Percentiles rank a stretch among this genome's conserved stretches.
phyloP scores from a whole-genome alignment of 495 filamentous ascomycete genomes.

The Penicillium soppii region DNA sequence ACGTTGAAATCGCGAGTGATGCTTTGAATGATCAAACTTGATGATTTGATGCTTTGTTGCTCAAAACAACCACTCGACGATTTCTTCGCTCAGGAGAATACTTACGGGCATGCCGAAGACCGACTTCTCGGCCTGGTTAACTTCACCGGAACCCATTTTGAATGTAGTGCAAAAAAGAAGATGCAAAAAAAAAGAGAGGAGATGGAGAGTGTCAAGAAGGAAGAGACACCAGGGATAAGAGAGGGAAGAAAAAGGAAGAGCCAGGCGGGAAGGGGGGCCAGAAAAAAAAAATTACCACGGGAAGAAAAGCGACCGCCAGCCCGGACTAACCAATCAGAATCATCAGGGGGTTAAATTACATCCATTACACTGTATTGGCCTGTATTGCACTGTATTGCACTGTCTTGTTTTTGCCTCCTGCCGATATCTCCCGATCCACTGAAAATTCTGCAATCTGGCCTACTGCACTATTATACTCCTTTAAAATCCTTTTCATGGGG shows the following conservation, averaged over 20 bases:
- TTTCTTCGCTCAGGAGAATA: conserved; percentile 12
- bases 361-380: conserved; percentile 15
- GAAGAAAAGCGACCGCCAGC: conserved; percentile 40
- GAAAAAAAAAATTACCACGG: conserved; percentile 45
- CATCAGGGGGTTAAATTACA: conserved; percentile 8
- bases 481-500: not conserved
- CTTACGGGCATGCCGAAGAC: conserved; percentile 83
- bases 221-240: conserved; percentile 38
- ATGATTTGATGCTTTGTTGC: conserved; percentile 1
- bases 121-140: conserved; percentile 65
- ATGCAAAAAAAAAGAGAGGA: conserved; percentile 42
- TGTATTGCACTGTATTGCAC: not conserved
- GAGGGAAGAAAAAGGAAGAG: conserved; percentile 34
- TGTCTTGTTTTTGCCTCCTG: conserved; percentile 20
- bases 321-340: conserved; percentile 35
- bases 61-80: not conserved
- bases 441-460: conserved; percentile 24
- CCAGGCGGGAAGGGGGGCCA: conserved; percentile 35
- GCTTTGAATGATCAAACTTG: not conserved
- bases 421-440: conserved; percentile 49
- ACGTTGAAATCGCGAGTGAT: not conserved
- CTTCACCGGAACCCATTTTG: conserved; percentile 52
- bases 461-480: not conserved
- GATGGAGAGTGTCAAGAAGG: conserved; percentile 42
- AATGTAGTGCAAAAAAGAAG: conserved; percentile 42